These are phyloP conservation scores for Theileria annulata DNA, from an alignment of 169 alveolate species.

Conservation along the genomic window DNA sequence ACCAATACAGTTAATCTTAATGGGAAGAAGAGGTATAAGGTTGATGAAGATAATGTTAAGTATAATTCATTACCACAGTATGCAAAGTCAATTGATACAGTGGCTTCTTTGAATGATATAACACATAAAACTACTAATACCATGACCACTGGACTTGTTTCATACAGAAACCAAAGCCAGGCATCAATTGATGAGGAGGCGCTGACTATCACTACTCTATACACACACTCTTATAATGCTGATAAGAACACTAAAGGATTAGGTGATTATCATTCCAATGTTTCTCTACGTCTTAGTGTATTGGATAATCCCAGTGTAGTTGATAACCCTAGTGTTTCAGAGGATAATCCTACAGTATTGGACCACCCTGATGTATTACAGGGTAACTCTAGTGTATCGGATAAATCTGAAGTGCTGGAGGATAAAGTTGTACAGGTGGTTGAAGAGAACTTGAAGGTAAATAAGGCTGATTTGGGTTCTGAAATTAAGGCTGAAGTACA, in stretches of 20 bases:
- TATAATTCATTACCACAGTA: neutral
- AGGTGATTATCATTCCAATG: no score
- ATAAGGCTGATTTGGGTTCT: no score
- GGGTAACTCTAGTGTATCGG: no score
- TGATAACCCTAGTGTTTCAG: no score
- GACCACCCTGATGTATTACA: neutral
- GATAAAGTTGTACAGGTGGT: no score
- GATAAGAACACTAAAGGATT: no score
- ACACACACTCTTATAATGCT: neutral
- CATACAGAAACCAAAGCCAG: neutral
- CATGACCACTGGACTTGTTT: constrained; percentile 17
- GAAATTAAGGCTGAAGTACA: neutral
- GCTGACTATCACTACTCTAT: neutral
- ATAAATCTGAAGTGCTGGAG: no score
- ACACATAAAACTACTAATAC: constrained; percentile 9
- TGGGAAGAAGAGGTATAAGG: neutral
- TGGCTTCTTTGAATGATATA: constrained; percentile 5
- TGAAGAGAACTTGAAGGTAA: no score
- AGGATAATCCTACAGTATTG: neutral
- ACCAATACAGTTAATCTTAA: no score
- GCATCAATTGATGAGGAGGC: constrained; percentile 17
- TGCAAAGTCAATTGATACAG: constrained; percentile 12
- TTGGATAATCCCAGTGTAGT: no score
- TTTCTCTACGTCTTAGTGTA: no score
- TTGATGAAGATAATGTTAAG: neutral